These are phyloP conservation scores for Corymbia maculata DNA, from an alignment of 345 rosid species.

Conservation along the genomic window DNA sequence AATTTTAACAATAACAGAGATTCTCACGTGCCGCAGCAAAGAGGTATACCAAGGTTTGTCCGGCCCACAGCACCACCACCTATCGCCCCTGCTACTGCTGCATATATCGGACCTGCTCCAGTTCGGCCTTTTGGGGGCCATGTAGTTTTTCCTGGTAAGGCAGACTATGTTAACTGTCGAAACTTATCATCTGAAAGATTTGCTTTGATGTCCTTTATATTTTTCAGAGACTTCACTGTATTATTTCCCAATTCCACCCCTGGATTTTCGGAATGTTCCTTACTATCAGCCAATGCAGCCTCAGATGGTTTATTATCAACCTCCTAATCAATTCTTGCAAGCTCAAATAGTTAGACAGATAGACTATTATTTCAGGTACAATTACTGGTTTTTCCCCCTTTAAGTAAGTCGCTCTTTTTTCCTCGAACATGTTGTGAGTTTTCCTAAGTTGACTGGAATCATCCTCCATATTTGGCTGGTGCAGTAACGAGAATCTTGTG, in stretches of 20 bases:
- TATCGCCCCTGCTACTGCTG: constrained; percentile 21
- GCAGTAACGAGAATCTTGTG: constrained; percentile 77
- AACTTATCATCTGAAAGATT: not conserved
- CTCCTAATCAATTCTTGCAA: constrained; percentile 3
- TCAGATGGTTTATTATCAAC: not conserved
- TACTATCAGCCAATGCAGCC: constrained; percentile 1
- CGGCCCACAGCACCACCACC: constrained; percentile 39
- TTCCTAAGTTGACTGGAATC: constrained; percentile 5
- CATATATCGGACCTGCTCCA: constrained; percentile 42
- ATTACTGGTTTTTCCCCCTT: not conserved
- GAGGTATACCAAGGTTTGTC: constrained; percentile 41
- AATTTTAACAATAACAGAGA: constrained; percentile 55
- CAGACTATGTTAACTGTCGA: constrained; percentile 11
- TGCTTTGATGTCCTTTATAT: constrained; percentile 8
- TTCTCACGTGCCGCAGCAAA: constrained; percentile 46
- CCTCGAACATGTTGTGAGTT: not conserved
- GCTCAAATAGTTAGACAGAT: constrained; percentile 6
- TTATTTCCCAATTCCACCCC: constrained; percentile 25
- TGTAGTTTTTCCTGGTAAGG: constrained; percentile 57
- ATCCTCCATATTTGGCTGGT: constrained; percentile 11
- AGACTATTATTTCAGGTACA: constrained; percentile 38
- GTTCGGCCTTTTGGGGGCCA: constrained; percentile 48
- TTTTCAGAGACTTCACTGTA: constrained; percentile 45
- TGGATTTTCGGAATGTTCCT: not conserved
- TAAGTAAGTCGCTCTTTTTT: not conserved